Percentiles rank a stretch among this genome's conserved stretches.
phyloP scores from a whole-genome alignment of 371 early-diverging fungal genomes.

The Mucor lusitanicus region DNA sequence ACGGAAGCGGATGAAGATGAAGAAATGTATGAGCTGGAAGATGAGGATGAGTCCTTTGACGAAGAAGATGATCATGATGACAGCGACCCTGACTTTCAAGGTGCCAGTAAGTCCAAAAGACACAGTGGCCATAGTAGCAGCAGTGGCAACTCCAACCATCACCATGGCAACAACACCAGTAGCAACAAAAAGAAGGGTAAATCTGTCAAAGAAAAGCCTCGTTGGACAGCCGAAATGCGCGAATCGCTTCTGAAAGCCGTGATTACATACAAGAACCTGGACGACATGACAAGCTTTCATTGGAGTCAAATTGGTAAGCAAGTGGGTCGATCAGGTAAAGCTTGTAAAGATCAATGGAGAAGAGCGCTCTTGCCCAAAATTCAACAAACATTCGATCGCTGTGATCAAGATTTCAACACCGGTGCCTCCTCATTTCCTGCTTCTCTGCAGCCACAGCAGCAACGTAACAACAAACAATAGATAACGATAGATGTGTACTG shows the following conservation, averaged over 20 bases:
- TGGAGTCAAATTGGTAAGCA: constrained; percentile 33
- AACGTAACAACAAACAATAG: background rate
- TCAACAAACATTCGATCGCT: constrained; percentile 6
- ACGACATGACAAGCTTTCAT: constrained; percentile 36
- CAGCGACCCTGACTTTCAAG: background rate
- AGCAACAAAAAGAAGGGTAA: background rate
- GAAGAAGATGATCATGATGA: background rate
- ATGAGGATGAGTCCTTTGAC: background rate
- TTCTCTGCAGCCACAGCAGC: background rate
- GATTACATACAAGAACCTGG: constrained; percentile 30
- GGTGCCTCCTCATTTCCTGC: background rate
- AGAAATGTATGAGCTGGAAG: background rate
- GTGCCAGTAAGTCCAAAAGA: no score
- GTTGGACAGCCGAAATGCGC: constrained; percentile 32
- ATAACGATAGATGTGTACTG: background rate
- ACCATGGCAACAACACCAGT: background rate
- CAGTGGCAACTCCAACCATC: background rate
- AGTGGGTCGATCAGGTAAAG: constrained; percentile 34
- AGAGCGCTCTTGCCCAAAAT: constrained; percentile 33
- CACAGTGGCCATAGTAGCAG: no score
- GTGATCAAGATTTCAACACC: background rate
- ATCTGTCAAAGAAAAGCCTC: constrained; percentile 24
- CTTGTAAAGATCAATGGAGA: constrained; percentile 53
- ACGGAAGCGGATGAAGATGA: background rate
- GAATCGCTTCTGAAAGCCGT: constrained; percentile 27